phyloP scores from a whole-genome alignment of 768 basidiomycete species.

The Tulasnella sp. region DNA sequence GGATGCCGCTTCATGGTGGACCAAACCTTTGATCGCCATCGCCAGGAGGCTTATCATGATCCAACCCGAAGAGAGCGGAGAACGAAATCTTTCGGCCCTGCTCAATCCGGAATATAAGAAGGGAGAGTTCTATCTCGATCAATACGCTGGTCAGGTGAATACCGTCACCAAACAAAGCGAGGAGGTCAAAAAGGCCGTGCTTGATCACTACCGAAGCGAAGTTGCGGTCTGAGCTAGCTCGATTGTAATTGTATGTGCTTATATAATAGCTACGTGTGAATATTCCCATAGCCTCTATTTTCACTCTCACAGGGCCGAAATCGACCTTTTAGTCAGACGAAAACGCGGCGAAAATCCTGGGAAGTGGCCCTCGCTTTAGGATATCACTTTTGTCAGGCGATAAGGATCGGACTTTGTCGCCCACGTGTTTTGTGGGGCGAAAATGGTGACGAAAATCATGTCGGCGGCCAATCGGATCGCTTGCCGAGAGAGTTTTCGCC shows the following conservation, averaged over 20 bases:
- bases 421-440: too few species aligned
- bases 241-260: neutral
- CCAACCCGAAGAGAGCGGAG: constrained; percentile 10
- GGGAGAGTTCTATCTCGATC: constrained; percentile 19
- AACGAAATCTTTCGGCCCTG: constrained; percentile 12
- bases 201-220: neutral
- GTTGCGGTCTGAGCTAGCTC: neutral
- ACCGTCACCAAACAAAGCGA: neutral
- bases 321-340: too few species aligned
- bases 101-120: neutral
- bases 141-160: constrained; percentile 11
- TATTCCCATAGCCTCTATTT: too few species aligned
- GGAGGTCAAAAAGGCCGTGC: neutral
- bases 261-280: neutral
- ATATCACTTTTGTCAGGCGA: too few species aligned
- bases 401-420: too few species aligned
- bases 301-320: too few species aligned
- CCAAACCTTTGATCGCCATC: neutral
- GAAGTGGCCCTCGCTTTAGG: too few species aligned
- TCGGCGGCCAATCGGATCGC: too few species aligned
- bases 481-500: too few species aligned
- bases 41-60: neutral
- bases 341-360: too few species aligned
- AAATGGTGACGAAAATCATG: too few species aligned
- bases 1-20: constrained; percentile 4